A percentile compares a stretch with the other conserved stretches of the same genome.
phyloP scores from a whole-genome alignment of 306 rosid genomes.

The Vigna radiata region DNA sequence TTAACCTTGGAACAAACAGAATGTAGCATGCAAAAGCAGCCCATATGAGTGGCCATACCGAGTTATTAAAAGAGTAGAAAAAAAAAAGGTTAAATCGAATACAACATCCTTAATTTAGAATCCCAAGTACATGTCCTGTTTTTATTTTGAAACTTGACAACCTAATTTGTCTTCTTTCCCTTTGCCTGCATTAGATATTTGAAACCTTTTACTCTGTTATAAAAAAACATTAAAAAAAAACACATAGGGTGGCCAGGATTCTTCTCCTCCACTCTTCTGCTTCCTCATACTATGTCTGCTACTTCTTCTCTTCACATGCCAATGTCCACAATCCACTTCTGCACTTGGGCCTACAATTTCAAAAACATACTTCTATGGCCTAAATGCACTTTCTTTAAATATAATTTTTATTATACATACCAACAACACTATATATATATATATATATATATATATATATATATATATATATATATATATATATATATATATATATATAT shows the following conservation, averaged over 20 bases:
- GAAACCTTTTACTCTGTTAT: constrained; percentile 13
- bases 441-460: too few species aligned
- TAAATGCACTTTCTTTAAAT: too few species aligned
- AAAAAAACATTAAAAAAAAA: constrained; percentile 37
- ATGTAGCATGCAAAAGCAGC: constrained; percentile 50
- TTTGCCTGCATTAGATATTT: too few species aligned
- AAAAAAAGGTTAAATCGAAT: constrained; percentile 37
- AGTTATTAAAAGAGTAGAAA: constrained; percentile 3
- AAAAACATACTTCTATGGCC: constrained; percentile 15
- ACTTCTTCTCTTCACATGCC: constrained; percentile 64
- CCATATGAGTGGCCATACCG: constrained; percentile 66
- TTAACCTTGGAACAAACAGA: not conserved
- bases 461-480: too few species aligned
- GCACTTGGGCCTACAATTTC: constrained; percentile 48
- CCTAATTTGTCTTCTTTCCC: too few species aligned
- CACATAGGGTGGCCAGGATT: constrained; percentile 51
- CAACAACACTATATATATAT: too few species aligned
- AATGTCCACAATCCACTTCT: constrained; percentile 47
- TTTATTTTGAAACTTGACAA: not conserved
- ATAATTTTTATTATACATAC: too few species aligned
- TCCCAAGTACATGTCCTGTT: not conserved
- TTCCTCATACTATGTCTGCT: not conserved
- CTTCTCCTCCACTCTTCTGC: constrained; percentile 44
- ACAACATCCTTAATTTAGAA: constrained; percentile 17
- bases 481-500: too few species aligned